Evolutionary conservation across 345 rosid genomes (phyloP).

Genomic region (Eucalyptus fibrosa): DNA sequence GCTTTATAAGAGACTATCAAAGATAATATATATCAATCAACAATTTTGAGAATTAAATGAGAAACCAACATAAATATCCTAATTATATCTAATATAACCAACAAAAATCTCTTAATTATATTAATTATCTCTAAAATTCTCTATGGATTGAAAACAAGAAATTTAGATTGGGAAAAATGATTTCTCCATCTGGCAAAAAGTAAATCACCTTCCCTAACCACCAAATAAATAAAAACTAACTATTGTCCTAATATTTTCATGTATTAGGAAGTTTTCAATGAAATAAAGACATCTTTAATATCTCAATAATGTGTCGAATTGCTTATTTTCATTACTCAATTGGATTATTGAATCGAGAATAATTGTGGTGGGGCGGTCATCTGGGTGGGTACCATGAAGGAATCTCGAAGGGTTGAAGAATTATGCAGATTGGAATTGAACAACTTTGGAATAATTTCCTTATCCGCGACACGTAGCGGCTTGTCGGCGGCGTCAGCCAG

Average conservation of each 20-base stretch:
- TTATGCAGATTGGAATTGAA: background rate
- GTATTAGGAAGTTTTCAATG: background rate
- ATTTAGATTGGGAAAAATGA: background rate
- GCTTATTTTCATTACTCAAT: background rate
- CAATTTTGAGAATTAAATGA: background rate
- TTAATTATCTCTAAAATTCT: no score
- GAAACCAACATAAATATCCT: background rate
- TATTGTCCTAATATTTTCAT: no score
- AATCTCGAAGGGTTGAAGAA: background rate
- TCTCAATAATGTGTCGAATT: background rate
- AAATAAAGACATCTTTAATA: background rate
- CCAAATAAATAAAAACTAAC: no score
- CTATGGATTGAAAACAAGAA: background rate
- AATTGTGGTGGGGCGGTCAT: background rate
- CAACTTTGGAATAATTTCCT: background rate
- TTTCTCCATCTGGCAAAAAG: no score
- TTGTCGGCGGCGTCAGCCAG: background rate
- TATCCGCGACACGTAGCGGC: background rate
- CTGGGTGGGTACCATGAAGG: background rate
- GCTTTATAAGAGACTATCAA: no score
- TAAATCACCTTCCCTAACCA: fast-evolving
- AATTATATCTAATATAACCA: no score
- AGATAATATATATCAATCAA: no score
- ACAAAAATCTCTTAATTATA: background rate
- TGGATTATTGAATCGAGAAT: background rate